Conservation (phyloP, 2,329 filamentous ascomycete species). For the Exophiala oligosperma region DNA sequence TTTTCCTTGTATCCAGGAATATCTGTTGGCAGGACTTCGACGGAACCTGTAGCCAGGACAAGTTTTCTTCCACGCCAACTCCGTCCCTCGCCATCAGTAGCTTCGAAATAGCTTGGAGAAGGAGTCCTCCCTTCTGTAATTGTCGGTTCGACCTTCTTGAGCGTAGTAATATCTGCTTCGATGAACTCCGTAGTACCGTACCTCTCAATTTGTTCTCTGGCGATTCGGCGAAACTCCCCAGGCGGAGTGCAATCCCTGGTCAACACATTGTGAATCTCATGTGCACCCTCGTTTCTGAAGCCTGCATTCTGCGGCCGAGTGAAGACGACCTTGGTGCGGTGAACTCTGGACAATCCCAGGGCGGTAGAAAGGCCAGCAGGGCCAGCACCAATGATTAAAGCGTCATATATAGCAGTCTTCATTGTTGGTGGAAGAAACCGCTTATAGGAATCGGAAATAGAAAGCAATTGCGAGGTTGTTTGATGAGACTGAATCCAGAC, state of each 20-base stretch:
- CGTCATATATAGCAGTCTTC: conserved; percentile 6
- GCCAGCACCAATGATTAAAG: conserved; percentile 17
- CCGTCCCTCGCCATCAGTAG: not conserved
- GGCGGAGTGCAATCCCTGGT: conserved; percentile 29
- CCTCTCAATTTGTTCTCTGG: conserved; percentile 23
- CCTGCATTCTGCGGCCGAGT: conserved; percentile 21
- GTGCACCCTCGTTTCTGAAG: conserved; percentile 30
- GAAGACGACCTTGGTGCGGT: conserved; percentile 23
- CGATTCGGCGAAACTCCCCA: conserved; percentile 23
- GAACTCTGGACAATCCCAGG: conserved; percentile 27
- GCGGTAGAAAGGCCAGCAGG: conserved; percentile 29
- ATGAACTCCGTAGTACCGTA: conserved; percentile 18
- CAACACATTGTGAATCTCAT: conserved; percentile 25
- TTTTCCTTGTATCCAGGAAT: conserved; percentile 7
- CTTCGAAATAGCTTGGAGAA: not conserved
- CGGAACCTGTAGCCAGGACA: not conserved
- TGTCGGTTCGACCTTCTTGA: not conserved
- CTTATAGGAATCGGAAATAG: no score
- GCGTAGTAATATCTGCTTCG: conserved; percentile 8
- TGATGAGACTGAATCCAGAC: no score
- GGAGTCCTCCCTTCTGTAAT: not conserved
- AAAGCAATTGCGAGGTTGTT: no score
- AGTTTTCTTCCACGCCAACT: conserved; percentile 1
- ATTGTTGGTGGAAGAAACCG: no score
- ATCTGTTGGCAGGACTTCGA: conserved; percentile 1